These are phyloP conservation scores for Olyra latifolia DNA, from an alignment of 176 grass and related monocot genomes.

Conservation along the genomic window DNA sequence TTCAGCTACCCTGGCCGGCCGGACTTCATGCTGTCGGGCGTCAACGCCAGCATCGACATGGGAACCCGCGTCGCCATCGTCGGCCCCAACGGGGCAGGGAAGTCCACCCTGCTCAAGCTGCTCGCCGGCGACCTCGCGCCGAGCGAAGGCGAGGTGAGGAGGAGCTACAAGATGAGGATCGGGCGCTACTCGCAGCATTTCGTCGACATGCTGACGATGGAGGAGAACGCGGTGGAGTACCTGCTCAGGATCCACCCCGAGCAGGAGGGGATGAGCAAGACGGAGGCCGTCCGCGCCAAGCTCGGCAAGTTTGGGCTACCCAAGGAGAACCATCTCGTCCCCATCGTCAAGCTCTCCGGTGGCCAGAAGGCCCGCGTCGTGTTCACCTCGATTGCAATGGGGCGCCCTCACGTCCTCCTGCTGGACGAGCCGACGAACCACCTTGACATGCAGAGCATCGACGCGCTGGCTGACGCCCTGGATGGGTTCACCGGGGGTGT, in stretches of 20 bases:
- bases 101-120: slow-evolving; percentile 67
- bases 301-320: slow-evolving; percentile 41
- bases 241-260: slow-evolving; percentile 63
- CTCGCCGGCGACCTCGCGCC: slow-evolving; percentile 58
- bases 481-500: slow-evolving; percentile 71
- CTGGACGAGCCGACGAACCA: slow-evolving; percentile 76
- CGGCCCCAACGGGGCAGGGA: slow-evolving; percentile 65
- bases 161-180: slow-evolving; percentile 64
- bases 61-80: slow-evolving; percentile 72
- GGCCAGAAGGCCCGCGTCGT: slow-evolving; percentile 66
- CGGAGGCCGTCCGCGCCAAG: slow-evolving; percentile 60
- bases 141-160: slow-evolving; percentile 53
- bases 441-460: slow-evolving; percentile 72
- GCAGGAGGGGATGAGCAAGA: slow-evolving; percentile 68
- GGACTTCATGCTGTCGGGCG: slow-evolving; percentile 56
- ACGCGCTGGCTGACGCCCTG: slow-evolving; percentile 57
- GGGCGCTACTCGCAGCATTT: slow-evolving; percentile 74
- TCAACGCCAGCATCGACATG: slow-evolving; percentile 68
- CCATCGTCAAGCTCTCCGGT: slow-evolving; percentile 65
- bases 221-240: slow-evolving; percentile 67
- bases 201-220: slow-evolving; percentile 65
- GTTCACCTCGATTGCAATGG: slow-evolving; percentile 33
- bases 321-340: slow-evolving; percentile 50
- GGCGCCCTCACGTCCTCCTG: slow-evolving; percentile 46
- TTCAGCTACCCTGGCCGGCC: slow-evolving; percentile 59